Percentiles rank a stretch among this genome's conserved stretches.
These are phyloP conservation scores for Trichophyton mentagrophytes DNA, from an alignment of 2,329 filamentous ascomycete species.

Conservation along the genomic window DNA sequence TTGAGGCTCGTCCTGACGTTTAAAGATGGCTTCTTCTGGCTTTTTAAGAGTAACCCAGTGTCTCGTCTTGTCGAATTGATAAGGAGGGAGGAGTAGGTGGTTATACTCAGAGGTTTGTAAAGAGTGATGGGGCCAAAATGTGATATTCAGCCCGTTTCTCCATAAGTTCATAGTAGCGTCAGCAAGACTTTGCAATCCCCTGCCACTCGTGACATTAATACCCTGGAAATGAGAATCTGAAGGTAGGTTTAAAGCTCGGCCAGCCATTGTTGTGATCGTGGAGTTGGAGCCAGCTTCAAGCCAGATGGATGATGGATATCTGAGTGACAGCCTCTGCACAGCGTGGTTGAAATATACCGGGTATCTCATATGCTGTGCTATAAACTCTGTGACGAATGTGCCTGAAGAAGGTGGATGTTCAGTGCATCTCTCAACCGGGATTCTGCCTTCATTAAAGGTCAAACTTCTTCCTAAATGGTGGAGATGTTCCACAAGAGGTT, in stretches of 20 bases:
- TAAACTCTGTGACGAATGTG: slow-evolving; percentile 6
- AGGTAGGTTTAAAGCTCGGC: slow-evolving; percentile 16
- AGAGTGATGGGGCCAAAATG: slow-evolving; percentile 30
- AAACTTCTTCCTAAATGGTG: slow-evolving; percentile 13
- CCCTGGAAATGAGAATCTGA: slow-evolving; percentile 2
- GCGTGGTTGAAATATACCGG: slow-evolving; percentile 37
- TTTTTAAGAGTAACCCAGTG: slow-evolving; percentile 6
- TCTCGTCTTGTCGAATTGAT: slow-evolving; percentile 31
- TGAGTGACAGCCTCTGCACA: slow-evolving; percentile 26
- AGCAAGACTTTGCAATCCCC: slow-evolving; percentile 14
- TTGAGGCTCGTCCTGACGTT: background rate
- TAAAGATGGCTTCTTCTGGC: background rate
- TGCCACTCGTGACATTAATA: slow-evolving; percentile 4
- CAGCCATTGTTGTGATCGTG: slow-evolving; percentile 19
- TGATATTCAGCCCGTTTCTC: slow-evolving; percentile 25
- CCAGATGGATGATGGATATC: slow-evolving; percentile 21
- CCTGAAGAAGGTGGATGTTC: slow-evolving; percentile 1
- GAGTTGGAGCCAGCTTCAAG: slow-evolving; percentile 35
- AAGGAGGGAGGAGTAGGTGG: slow-evolving; percentile 27
- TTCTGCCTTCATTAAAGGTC: slow-evolving; percentile 13
- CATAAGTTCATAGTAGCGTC: slow-evolving; percentile 27
- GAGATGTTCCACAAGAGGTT: slow-evolving; percentile 15
- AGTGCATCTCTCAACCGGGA: slow-evolving; percentile 16
- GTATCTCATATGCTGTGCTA: slow-evolving; percentile 28
- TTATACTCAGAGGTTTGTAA: slow-evolving; percentile 19